These are phyloP conservation scores for Debaryomyces singareniensis DNA, from an alignment of 1,139 yeast genomes.

Conservation along the genomic window DNA sequence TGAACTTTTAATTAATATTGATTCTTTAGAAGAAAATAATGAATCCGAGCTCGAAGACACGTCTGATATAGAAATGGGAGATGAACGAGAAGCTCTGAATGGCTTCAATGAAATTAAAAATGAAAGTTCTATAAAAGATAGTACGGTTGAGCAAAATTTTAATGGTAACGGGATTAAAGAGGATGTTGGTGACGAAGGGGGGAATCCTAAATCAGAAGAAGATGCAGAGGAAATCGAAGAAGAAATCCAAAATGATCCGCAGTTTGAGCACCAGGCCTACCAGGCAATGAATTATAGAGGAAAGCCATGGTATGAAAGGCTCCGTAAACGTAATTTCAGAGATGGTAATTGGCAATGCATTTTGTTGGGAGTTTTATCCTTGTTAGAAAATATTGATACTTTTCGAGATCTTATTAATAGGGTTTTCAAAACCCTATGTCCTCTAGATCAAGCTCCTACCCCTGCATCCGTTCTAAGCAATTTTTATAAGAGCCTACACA, in stretches of 20 bases:
- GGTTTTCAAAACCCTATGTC: conserved; percentile 51
- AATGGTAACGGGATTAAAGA: conserved; percentile 15
- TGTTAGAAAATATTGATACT: conserved; percentile 53
- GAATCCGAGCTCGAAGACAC: conserved; percentile 12
- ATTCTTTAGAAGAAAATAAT: conserved; percentile 20
- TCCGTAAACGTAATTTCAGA: conserved; percentile 66
- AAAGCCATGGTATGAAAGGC: conserved; percentile 69
- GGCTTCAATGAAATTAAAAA: conserved; percentile 8
- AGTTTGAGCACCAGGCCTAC: conserved; percentile 44
- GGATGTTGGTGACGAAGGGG: conserved; percentile 17
- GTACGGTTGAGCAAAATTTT: conserved; percentile 7
- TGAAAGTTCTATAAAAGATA: conserved; percentile 9
- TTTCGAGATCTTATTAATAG: conserved; percentile 42
- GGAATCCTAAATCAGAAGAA: conserved; percentile 11
- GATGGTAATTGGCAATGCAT: conserved; percentile 86
- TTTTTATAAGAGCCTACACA: conserved; percentile 43
- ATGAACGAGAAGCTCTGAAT: conserved; percentile 6
- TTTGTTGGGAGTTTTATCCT: conserved; percentile 62
- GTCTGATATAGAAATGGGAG: conserved; percentile 2
- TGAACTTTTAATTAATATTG: conserved; percentile 4
- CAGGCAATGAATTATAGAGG: conserved; percentile 56
- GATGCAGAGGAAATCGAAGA: conserved; percentile 10
- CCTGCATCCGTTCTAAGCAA: conserved; percentile 43
- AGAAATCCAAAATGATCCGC: conserved; percentile 10
- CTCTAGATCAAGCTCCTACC: conserved; percentile 44